Base-by-base conservation (phyloP, 805 yeast species). In the Zygosaccharomyces rouxii region DNA sequence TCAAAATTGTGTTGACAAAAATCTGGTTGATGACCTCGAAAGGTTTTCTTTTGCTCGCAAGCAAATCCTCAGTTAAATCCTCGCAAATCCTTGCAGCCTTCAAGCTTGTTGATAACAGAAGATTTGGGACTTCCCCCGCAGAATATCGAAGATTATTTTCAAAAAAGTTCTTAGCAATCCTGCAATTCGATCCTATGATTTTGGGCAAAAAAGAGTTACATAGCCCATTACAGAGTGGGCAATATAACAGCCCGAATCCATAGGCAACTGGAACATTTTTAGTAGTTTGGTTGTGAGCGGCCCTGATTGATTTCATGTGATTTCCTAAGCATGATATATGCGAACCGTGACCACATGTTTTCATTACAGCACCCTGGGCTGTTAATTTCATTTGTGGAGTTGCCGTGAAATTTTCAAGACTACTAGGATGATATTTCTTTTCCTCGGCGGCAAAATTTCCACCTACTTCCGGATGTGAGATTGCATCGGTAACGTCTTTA, bases 291-390 rank as follows among this genome's bases (percentile, higher is more conserved):
- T 76, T 79, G 56, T 78, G 80, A 13, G 83, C 75, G 5, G 74
- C 67, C 44, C 78, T 71, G 38, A 76, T 73, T n/a, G 83, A 76
- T 28, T 73, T 71, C 59, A 84, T 65, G 59, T 81, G 86, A 49
- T 81, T 80, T 46, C 79, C 66, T 58, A 83, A 84, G 62, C 99
- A 92, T 14, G 78, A 73, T 52, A 78, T 80, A 65, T 92, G 99
- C 83, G 92, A 84, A 1, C 96, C 95, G 67, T 92, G 99, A 1
- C 97, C 95, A 71, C 99, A 92, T 44, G 95, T 84, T 42, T 62
- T 56, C 18, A 63, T 33, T 3, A 63, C 58, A 13, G 59, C 57
- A 6, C 45, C 50, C 33, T 46, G 50, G 6, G 7, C 35, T 2
- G 51, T 81, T 77, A 3, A 84, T 72, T 1, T 83, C 75, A 44